phyloP scores from a whole-genome alignment of 2,329 filamentous ascomycete genomes.

The Monilinia fructicola region DNA sequence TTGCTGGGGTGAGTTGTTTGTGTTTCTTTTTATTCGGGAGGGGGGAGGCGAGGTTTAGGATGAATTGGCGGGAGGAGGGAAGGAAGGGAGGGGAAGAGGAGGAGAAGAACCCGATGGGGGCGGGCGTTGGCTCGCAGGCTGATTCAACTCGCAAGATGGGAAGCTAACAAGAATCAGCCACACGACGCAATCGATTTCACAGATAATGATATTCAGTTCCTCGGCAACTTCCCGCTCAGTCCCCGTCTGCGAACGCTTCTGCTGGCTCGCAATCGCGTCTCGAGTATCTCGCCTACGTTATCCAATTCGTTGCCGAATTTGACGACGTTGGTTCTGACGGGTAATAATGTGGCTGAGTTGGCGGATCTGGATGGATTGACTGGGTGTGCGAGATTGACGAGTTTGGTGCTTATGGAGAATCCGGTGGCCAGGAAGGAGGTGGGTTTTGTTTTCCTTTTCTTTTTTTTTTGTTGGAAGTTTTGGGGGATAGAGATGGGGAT shows the following conservation, averaged over 20 bases:
- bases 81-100: background rate
- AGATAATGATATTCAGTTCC: slow-evolving; percentile 90
- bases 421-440: slow-evolving; percentile 93
- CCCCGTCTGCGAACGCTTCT: slow-evolving; percentile 85
- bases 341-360: slow-evolving; percentile 80
- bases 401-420: slow-evolving; percentile 81
- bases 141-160: background rate
- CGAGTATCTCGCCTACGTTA: slow-evolving; percentile 74
- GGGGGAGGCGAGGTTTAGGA: background rate
- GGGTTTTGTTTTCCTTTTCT: slow-evolving; percentile 40
- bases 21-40: slow-evolving; percentile 15
- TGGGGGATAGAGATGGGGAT: background rate
- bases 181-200: slow-evolving; percentile 98
- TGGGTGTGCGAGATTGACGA: slow-evolving; percentile 67
- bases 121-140: background rate
- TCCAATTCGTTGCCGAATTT: slow-evolving; percentile 78
- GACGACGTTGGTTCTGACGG: slow-evolving; percentile 75
- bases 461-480: background rate
- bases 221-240: slow-evolving; percentile 90
- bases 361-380: slow-evolving; percentile 82
- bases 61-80: background rate
- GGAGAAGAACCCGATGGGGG: background rate
- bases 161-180: slow-evolving; percentile 54
- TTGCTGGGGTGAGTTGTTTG: slow-evolving; percentile 71
- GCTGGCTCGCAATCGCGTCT: slow-evolving; percentile 84